Evolutionary conservation across 1,284 basidiomycete genomes (phyloP).

Genomic region (Tilletia caries): DNA sequence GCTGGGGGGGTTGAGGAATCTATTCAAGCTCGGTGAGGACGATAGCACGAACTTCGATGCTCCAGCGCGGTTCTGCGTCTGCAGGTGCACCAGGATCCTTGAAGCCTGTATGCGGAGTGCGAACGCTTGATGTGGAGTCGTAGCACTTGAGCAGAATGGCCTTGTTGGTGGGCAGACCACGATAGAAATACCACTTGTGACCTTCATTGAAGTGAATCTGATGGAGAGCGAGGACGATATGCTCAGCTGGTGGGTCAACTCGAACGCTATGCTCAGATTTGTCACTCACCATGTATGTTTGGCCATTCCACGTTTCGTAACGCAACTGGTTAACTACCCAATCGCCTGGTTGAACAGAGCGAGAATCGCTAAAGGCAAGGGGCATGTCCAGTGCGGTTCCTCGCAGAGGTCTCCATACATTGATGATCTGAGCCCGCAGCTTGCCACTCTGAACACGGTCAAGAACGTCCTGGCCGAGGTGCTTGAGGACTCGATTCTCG

Average conservation of each 20-base stretch:
- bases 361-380: constrained; percentile 64
- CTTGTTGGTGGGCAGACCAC: constrained; percentile 65
- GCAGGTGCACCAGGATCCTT: constrained; percentile 29
- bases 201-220: constrained; percentile 60
- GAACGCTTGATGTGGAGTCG: constrained; percentile 44
- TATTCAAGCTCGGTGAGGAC: constrained; percentile 29
- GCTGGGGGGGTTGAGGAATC: too few relatives aligned
- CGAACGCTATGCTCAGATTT: neutral
- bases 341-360: constrained; percentile 56
- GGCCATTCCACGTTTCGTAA: constrained; percentile 35
- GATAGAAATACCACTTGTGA: constrained; percentile 67
- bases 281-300: constrained; percentile 30
- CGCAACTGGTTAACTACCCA: constrained; percentile 31
- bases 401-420: constrained; percentile 68
- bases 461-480: constrained; percentile 35
- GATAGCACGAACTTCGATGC: constrained; percentile 38
- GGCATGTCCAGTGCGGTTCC: constrained; percentile 63
- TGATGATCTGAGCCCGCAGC: constrained; percentile 66
- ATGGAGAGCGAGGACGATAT: constrained; percentile 32
- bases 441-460: constrained; percentile 32
- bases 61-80: constrained; percentile 36
- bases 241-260: constrained; percentile 50
- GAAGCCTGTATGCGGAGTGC: constrained; percentile 45
- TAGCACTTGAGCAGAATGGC: constrained; percentile 68
- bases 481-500: constrained; percentile 34